Evolutionary conservation across 495 filamentous ascomycete species (phyloP).

Genomic region (Aspergillus steynii): DNA sequence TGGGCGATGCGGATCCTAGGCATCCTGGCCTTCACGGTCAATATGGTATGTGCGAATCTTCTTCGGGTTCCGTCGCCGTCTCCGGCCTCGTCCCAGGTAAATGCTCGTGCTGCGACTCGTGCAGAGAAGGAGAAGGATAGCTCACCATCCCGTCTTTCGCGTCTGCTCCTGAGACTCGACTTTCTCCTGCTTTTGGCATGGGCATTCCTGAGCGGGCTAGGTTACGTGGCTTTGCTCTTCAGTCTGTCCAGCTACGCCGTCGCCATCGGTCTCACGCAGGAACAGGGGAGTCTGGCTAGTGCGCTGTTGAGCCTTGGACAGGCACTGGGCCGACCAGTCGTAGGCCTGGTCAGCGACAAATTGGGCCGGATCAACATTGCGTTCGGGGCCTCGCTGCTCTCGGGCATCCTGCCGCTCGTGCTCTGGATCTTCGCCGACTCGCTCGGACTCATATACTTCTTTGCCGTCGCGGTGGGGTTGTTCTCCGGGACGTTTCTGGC

Average conservation of each 20-base stretch:
- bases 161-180: slow-evolving; percentile 33
- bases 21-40: slow-evolving; percentile 43
- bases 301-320: slow-evolving; percentile 70
- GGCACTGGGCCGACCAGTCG: slow-evolving; percentile 62
- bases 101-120: neutral
- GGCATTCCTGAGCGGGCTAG: slow-evolving; percentile 50
- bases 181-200: slow-evolving; percentile 47
- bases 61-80: slow-evolving; percentile 44
- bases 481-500: slow-evolving; percentile 46
- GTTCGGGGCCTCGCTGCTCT: slow-evolving; percentile 55
- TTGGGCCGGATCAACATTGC: slow-evolving; percentile 66
- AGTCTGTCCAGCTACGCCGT: slow-evolving; percentile 38
- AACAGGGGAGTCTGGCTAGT: slow-evolving; percentile 62
- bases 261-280: slow-evolving; percentile 58
- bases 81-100: slow-evolving; percentile 14
- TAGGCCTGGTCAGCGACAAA: slow-evolving; percentile 66
- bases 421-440: slow-evolving; percentile 66
- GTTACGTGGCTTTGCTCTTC: slow-evolving; percentile 52
- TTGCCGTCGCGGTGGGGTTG: slow-evolving; percentile 60
- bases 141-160: neutral
- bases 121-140: neutral
- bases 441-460: slow-evolving; percentile 62
- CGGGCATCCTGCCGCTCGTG: slow-evolving; percentile 59
- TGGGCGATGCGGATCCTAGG: slow-evolving; percentile 56
- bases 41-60: slow-evolving; percentile 37